phyloP scores from a whole-genome alignment of 2,329 filamentous ascomycete genomes.

The Trichophyton schoenleinii region DNA sequence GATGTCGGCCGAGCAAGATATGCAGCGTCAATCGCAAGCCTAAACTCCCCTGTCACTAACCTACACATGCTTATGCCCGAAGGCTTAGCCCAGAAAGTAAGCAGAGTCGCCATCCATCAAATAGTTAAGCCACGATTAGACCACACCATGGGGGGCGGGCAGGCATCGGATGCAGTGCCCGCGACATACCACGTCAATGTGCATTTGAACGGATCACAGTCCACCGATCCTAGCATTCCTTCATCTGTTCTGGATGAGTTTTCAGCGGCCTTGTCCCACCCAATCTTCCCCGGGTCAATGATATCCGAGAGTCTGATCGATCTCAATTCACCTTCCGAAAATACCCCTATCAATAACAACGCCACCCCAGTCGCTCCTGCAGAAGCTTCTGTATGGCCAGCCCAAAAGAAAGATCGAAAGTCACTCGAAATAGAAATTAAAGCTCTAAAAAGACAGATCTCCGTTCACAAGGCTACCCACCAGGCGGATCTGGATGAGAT shows the following conservation, averaged over 20 bases:
- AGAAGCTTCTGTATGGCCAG: not conserved
- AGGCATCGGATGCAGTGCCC: slow-evolving; percentile 28
- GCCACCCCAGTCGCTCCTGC: not conserved
- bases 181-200: slow-evolving; percentile 32
- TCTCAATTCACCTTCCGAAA: slow-evolving; percentile 16
- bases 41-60: slow-evolving; percentile 75
- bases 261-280: slow-evolving; percentile 26
- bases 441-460: slow-evolving; percentile 25
- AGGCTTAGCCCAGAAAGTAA: slow-evolving; percentile 30
- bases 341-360: slow-evolving; percentile 1
- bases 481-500: slow-evolving; percentile 26
- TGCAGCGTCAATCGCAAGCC: slow-evolving; percentile 52
- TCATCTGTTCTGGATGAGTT: slow-evolving; percentile 18
- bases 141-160: slow-evolving; percentile 26
- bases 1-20: slow-evolving; percentile 60
- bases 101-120: slow-evolving; percentile 37
- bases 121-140: slow-evolving; percentile 62
- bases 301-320: slow-evolving; percentile 32
- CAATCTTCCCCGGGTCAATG: slow-evolving; percentile 27
- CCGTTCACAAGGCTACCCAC: slow-evolving; percentile 23
- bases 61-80: slow-evolving; percentile 57
- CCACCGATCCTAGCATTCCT: slow-evolving; percentile 5
- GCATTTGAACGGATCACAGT: slow-evolving; percentile 20
- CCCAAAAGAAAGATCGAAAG: slow-evolving; percentile 19
- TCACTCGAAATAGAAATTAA: slow-evolving; percentile 30